Conservation (phyloP, 345 rosid species). For the Rhodamnia rubescens region DNA sequence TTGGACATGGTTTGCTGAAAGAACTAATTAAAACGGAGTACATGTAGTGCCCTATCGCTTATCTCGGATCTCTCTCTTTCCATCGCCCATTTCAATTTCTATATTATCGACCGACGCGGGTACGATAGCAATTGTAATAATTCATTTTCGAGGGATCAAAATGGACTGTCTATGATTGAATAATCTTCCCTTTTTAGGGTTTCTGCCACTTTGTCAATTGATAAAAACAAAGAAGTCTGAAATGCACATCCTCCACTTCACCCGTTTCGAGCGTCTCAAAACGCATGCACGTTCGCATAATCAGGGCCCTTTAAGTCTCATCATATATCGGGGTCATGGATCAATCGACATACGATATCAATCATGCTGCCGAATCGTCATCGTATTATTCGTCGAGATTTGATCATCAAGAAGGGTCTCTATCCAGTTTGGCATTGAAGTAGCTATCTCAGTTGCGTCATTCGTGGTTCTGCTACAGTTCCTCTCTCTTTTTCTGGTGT, state of each 20-base stretch:
- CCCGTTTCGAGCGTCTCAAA: neutral
- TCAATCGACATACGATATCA: neutral
- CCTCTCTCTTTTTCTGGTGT: neutral
- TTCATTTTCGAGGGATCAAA: neutral
- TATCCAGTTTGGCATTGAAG: neutral
- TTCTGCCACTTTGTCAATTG: neutral
- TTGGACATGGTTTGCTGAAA: neutral
- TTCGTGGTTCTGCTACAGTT: neutral
- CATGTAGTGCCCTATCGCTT: neutral
- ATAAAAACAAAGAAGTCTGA: neutral
- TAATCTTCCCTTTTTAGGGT: neutral
- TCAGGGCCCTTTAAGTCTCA: neutral
- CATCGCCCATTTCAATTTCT: neutral
- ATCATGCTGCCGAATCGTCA: neutral
- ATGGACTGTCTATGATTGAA: neutral
- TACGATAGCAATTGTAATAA: neutral
- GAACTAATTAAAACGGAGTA: neutral
- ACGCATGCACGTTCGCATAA: neutral
- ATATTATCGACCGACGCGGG: neutral
- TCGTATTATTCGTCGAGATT: neutral
- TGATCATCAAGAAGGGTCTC: neutral
- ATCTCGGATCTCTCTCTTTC: neutral
- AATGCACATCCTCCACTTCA: neutral
- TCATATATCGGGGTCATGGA: neutral
- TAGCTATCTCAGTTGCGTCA: neutral